Conservation (phyloP, 2,329 filamentous ascomycete genomes). For the Aureobasidium sp. region DNA sequence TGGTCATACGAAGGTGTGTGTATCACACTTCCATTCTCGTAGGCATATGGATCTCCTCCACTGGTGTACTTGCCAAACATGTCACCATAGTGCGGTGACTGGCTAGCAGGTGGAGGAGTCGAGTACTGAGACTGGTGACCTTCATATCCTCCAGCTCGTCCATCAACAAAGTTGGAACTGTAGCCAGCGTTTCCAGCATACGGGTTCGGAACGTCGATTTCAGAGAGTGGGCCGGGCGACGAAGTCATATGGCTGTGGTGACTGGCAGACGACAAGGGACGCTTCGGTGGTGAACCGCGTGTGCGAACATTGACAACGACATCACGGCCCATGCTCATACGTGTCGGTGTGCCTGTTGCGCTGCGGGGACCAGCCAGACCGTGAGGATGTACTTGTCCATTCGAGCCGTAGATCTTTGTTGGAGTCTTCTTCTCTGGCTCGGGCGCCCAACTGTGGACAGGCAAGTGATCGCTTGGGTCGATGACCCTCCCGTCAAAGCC, state of each 20-base stretch:
- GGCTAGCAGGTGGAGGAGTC: not conserved
- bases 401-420: constrained; percentile 30
- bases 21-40: constrained; percentile 25
- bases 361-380: constrained; percentile 11
- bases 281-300: constrained; percentile 28
- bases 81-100: constrained; percentile 6
- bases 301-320: constrained; percentile 30
- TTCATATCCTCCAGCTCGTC: constrained; percentile 31
- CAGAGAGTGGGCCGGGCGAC: constrained; percentile 18
- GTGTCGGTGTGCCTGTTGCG: constrained; percentile 13
- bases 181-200: constrained; percentile 47
- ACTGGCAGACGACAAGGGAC: constrained; percentile 38
- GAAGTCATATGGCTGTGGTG: constrained; percentile 34
- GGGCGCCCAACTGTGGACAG: constrained; percentile 69
- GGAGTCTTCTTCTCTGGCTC: constrained; percentile 59
- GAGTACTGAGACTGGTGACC: not conserved
- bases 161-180: constrained; percentile 28
- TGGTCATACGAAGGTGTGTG: constrained; percentile 20
- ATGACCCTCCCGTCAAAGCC: constrained; percentile 69
- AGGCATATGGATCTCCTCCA: constrained; percentile 10
- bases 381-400: constrained; percentile 30
- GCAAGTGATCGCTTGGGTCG: constrained; percentile 74
- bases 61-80: constrained; percentile 10
- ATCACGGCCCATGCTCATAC: constrained; percentile 23
- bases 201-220: constrained; percentile 38